Conservation (phyloP, 1,139 yeast species). For the Nakaseomyces nivariensis region DNA sequence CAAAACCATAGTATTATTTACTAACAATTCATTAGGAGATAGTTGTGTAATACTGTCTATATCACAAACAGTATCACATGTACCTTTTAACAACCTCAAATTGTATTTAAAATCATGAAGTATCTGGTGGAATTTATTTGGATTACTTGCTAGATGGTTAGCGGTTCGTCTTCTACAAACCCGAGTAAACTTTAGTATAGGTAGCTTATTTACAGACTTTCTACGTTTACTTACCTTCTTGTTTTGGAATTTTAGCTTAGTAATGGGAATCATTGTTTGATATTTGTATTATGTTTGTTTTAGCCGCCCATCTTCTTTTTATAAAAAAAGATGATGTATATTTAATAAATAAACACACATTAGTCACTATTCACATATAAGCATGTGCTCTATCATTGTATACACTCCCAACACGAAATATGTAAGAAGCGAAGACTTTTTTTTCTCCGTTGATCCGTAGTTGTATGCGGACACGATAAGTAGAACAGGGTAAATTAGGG, state of each 20-base stretch:
- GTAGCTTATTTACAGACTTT: neutral
- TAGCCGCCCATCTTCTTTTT: too few relatives aligned
- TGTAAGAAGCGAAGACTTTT: too few relatives aligned
- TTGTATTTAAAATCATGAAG: neutral
- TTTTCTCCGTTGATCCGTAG: too few relatives aligned
- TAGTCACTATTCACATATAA: too few relatives aligned
- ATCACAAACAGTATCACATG: neutral
- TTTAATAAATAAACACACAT: too few relatives aligned
- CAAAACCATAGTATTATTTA: neutral
- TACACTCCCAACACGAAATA: too few relatives aligned
- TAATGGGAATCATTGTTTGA: neutral
- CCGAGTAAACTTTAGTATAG: neutral
- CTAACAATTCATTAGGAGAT: neutral
- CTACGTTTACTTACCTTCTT: neutral
- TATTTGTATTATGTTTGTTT: too few relatives aligned
- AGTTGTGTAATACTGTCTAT: neutral
- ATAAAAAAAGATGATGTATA: too few relatives aligned
- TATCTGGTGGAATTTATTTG: neutral
- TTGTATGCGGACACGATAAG: too few relatives aligned
- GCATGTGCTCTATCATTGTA: too few relatives aligned
- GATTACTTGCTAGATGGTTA: neutral
- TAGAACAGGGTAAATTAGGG: too few relatives aligned
- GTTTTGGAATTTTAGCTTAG: neutral
- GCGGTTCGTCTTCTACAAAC: neutral
- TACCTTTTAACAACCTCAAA: neutral